Evolutionary conservation across 2,329 filamentous ascomycete species (phyloP).

Genomic region (Tolypocladium album): DNA sequence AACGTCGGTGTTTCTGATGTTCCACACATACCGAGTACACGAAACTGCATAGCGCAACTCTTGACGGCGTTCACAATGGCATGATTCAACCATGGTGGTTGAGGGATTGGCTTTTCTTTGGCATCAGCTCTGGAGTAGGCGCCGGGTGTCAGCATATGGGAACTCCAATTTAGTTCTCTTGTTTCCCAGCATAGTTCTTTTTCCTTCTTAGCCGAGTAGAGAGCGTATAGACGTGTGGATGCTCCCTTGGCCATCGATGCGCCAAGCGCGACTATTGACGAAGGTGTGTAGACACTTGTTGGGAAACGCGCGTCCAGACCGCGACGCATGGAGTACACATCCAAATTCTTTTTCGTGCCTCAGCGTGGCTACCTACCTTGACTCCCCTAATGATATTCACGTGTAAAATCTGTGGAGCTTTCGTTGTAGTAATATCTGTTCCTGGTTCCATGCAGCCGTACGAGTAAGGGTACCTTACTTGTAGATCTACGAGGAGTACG

Average conservation of each 20-base stretch:
- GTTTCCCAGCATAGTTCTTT: not conserved
- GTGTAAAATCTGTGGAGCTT: not conserved
- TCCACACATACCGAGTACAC: not conserved
- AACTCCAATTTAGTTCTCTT: not conserved
- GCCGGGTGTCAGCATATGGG: not conserved
- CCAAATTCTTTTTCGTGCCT: too few species aligned
- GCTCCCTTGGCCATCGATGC: not conserved
- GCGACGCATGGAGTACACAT: not conserved
- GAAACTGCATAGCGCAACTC: conserved; percentile 2
- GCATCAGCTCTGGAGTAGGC: not conserved
- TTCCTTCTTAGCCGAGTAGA: not conserved
- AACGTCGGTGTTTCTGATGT: not conserved
- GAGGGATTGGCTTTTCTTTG: not conserved
- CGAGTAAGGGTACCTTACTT: too few species aligned
- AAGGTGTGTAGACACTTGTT: not conserved
- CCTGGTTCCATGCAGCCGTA: not conserved
- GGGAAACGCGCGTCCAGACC: not conserved
- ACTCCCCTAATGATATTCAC: too few species aligned
- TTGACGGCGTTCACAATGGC: not conserved
- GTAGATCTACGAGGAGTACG: not conserved
- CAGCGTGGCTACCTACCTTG: too few species aligned
- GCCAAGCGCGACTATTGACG: too few species aligned
- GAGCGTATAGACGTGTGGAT: not conserved
- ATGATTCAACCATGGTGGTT: not conserved
- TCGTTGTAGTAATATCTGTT: too few species aligned